These are phyloP conservation scores for Drechslerella coelobrocha DNA, from an alignment of 2,329 filamentous ascomycete genomes.

Conservation along the genomic window DNA sequence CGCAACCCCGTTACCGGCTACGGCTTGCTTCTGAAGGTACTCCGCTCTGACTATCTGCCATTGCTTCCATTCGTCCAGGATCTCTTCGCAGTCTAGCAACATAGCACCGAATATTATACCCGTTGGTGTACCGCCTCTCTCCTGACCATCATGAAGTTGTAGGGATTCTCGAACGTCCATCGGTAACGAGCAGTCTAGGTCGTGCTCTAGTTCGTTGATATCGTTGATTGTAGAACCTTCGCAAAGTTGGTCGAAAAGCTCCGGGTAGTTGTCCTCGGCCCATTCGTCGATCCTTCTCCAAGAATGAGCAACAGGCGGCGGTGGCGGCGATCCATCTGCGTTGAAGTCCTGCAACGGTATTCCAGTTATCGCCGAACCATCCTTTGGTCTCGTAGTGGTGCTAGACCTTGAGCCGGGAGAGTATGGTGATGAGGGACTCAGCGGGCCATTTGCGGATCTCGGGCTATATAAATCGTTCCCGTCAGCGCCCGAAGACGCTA, in stretches of 20 bases:
- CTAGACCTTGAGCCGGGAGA: constrained; percentile 88
- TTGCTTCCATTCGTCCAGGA: constrained; percentile 95
- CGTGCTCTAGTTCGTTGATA: constrained; percentile 93
- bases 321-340: constrained; percentile 80
- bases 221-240: constrained; percentile 93
- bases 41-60: constrained; percentile 94
- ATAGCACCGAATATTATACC: constrained; percentile 93
- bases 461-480: constrained; percentile 61
- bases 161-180: constrained; percentile 92
- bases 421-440: constrained; percentile 73
- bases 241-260: constrained; percentile 90
- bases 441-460: constrained; percentile 61
- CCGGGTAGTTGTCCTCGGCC: constrained; percentile 93
- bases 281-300: constrained; percentile 94
- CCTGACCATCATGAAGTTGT: constrained; percentile 92
- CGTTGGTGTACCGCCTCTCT: constrained; percentile 86
- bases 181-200: constrained; percentile 90
- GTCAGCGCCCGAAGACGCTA: constrained; percentile 69
- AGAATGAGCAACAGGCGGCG: constrained; percentile 85
- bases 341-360: constrained; percentile 97
- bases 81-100: constrained; percentile 97
- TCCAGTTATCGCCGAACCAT: constrained; percentile 67
- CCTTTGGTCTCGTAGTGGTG: constrained; percentile 68
- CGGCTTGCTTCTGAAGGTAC: constrained; percentile 71
- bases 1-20: constrained; percentile 7